A percentile compares a stretch with the other conserved stretches of the same genome.
Evolutionary conservation across 345 rosid species (phyloP).

Genomic region (Ceriops tagal): DNA sequence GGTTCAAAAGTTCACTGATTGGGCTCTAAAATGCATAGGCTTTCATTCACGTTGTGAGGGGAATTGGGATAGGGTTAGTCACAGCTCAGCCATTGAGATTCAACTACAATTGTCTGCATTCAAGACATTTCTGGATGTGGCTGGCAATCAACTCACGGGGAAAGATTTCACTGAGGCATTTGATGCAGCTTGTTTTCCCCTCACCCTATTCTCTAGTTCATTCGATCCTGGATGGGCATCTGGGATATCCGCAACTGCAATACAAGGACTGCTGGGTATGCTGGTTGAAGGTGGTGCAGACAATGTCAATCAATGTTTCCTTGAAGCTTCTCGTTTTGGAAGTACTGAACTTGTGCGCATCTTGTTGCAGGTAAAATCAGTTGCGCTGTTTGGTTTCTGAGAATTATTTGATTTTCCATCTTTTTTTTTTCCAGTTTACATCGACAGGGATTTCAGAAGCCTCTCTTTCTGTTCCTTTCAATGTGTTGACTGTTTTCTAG

Average conservation of each 20-base stretch:
- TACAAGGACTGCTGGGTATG: conserved; percentile 84
- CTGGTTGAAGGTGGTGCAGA: conserved; percentile 96
- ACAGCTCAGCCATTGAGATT: conserved; percentile 73
- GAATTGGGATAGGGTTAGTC: conserved; percentile 51
- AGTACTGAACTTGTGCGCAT: conserved; percentile 98
- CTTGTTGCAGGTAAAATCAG: conserved; percentile 61
- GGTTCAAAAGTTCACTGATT: conserved; percentile 94
- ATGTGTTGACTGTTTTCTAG: too few relatives aligned
- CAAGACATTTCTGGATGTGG: conserved; percentile 83
- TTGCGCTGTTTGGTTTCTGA: too few relatives aligned
- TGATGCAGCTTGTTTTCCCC: conserved; percentile 98
- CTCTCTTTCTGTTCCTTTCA: too few relatives aligned
- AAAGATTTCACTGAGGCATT: conserved; percentile 99
- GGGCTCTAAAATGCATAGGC: conserved; percentile 93
- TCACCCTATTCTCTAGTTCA: conserved; percentile 82
- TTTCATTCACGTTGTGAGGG: conserved; percentile 87
- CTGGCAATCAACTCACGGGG: conserved; percentile 84
- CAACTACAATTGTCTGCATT: conserved; percentile 91
- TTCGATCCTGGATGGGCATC: conserved; percentile 97
- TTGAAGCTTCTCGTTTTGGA: conserved; percentile 98
- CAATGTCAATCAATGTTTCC: conserved; percentile 92
- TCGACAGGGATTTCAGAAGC: too few relatives aligned
- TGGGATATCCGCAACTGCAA: conserved; percentile 81
- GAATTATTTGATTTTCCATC: too few relatives aligned
- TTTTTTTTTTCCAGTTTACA: too few relatives aligned